Evolutionary conservation across 2,329 filamentous ascomycete genomes (phyloP).

Genomic region (Colletotrichum zoysiae): DNA sequence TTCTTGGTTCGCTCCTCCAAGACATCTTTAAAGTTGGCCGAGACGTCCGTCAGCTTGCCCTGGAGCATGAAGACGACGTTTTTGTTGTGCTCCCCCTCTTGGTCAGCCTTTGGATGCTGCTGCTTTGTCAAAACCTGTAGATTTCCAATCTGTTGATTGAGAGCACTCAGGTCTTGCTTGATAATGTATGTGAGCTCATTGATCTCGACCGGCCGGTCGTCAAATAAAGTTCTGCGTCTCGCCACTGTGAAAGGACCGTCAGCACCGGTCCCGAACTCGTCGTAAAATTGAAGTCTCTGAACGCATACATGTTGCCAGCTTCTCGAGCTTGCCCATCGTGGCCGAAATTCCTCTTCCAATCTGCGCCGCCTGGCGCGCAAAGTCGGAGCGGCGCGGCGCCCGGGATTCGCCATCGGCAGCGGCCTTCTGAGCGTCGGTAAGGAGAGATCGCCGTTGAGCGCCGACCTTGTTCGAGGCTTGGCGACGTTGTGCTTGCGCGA

Average conservation of each 20-base stretch:
- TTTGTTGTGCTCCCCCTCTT: conserved; percentile 97
- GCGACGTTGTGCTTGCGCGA: conserved; percentile 85
- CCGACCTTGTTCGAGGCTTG: conserved; percentile 82
- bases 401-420: conserved; percentile 67
- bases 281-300: not conserved
- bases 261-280: conserved; percentile 10
- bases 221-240: conserved; percentile 96
- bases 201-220: conserved; percentile 95
- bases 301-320: conserved; percentile 82
- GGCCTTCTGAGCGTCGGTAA: conserved; percentile 79
- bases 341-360: conserved; percentile 92
- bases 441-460: conserved; percentile 83
- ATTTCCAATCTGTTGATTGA: conserved; percentile 87
- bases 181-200: conserved; percentile 94
- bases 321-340: conserved; percentile 95
- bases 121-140: conserved; percentile 84
- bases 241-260: conserved; percentile 71
- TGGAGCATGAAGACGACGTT: conserved; percentile 94
- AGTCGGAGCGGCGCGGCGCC: conserved; percentile 84
- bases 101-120: conserved; percentile 78
- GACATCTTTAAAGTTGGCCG: conserved; percentile 96
- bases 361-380: conserved; percentile 89
- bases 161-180: conserved; percentile 90
- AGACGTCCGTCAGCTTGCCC: conserved; percentile 88
- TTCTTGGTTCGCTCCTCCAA: conserved; percentile 97